Conservation (phyloP, 805 yeast species). For the Kazachstania africana region DNA sequence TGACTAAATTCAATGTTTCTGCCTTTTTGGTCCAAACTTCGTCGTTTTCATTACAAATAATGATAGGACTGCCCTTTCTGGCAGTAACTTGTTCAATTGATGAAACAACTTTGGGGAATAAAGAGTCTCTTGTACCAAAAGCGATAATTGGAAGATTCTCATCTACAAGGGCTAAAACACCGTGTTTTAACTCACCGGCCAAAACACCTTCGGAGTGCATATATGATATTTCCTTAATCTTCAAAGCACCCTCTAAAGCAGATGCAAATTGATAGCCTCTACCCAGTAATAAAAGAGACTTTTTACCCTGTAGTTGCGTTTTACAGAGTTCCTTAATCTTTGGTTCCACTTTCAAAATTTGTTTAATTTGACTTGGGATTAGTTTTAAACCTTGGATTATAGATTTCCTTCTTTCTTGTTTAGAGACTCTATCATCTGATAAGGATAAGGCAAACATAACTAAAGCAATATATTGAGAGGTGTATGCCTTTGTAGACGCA, state of each 20-base stretch:
- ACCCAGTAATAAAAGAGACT: constrained; percentile 82
- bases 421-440: constrained; percentile 81
- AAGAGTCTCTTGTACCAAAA: constrained; percentile 90
- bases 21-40: constrained; percentile 41
- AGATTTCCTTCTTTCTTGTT: constrained; percentile 61
- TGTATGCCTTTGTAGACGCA: constrained; percentile 97
- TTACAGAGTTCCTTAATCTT: constrained; percentile 67
- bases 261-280: constrained; percentile 97
- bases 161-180: constrained; percentile 93
- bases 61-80: constrained; percentile 92
- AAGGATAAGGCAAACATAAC: constrained; percentile 95
- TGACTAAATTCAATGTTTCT: constrained; percentile 36
- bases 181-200: constrained; percentile 98
- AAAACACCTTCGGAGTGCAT: constrained; percentile 99
- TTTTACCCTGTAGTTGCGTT: constrained; percentile 61
- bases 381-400: constrained; percentile 76
- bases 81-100: constrained; percentile 96
- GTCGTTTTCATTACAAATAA: constrained; percentile 79
- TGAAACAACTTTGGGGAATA: constrained; percentile 90
- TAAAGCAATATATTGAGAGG: constrained; percentile 93
- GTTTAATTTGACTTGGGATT: constrained; percentile 77
- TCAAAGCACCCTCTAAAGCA: constrained; percentile 96
- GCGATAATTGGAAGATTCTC: constrained; percentile 89
- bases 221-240: constrained; percentile 94
- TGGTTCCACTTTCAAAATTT: constrained; percentile 62